Evolutionary conservation across 2,329 filamentous ascomycete genomes (phyloP), one percentile per base, ranked within the genome.

Genomic region (Geosmithia flava): DNA sequence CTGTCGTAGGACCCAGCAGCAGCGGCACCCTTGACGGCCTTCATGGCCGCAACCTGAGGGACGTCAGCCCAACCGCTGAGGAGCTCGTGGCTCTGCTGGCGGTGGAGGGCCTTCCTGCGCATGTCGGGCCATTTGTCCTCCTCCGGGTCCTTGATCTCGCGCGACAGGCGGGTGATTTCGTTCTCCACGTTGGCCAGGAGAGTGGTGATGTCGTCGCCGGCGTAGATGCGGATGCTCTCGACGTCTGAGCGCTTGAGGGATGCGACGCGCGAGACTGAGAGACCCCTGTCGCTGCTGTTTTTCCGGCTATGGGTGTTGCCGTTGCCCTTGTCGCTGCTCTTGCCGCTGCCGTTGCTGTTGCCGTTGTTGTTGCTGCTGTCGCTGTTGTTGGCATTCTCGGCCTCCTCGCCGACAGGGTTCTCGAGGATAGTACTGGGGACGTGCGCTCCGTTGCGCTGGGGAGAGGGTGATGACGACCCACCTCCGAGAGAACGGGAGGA

Each of bases 141-240:
- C 13, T 11, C n/a, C 20, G 43, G 30, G 30, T 55, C 50, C 4
- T 50, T 53, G 27, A 50, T 51, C 23, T 53, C 53, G 44, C 51
- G 55, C 53, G 59, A 59, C 58, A 68, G 64, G 49, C 61, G 64
- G 47, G 58, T 61, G 47, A 66, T 64, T 46, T 68, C 65, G 44
- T 63, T 58, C 60, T 85, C 80, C 15, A 85, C 81, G 53, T 85
- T 81, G 1, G 76, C 78, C 41, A 86, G 68, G 2, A 86, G 69
- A 2, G 77, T 74, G 53, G 81, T 84, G 8, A 87, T 75, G 44
- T 83, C 80, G 50, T 78, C 76, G 50, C 81, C 81, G 20, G 80
- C 80, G 53, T 85, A 85, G 54, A 85, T 73, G 20, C 77, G 76
- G 51, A 85, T 85, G 58, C 80, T 84, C 60, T 85, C 78, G 39